Base-by-base conservation (phyloP, 441 rosid genomes). In the Adansonia rubrostipa region DNA sequence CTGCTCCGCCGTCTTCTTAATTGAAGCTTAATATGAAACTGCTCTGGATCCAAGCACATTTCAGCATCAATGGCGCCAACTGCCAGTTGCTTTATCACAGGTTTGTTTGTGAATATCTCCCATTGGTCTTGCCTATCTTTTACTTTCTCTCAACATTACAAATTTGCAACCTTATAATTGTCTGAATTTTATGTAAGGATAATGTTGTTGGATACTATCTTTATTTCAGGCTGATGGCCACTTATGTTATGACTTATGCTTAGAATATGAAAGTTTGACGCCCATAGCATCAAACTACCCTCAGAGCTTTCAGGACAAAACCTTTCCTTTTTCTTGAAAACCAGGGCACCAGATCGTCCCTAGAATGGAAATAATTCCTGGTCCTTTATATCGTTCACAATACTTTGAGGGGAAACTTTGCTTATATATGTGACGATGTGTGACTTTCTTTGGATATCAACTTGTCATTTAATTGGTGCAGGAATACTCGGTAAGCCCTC, bases 61-160 rank as follows among this genome's bases (percentile, higher is more conserved):
- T 82, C 98, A 94, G 87, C 93, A 92, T 80, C 94, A 94, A 84
- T 94, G 97, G 99, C 97, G 96, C 80, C 98, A 96, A 75, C 84
- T 96, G 56, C 88, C 97, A 15, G 75, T 90, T 74, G 82, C 97
- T 72, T 68, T 87, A 73, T 85, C 95, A 66, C 91, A 93, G 95
- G 98, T 94, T 66, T 78, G 61, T 60, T 80, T 78, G 64, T 0
- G 20, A 51, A 33, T 1, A 14, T 15, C 3, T 33, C 45, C 17
- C 33, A 13, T 63, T 60, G 65, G 5, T 15, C 8, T 8, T 44
- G n/a, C 22, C 28, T 19, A 4, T 9, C 13, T 42, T 40, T 53
- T 67, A 9, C 24, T 28, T 28, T 28, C 36, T 28, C 3, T 28
- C 36, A 28, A 28, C 36, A 28, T 28, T 28, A 28, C 36, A 28